Evolutionary conservation across 768 basidiomycete genomes (phyloP).

Genomic region (Mycena kentingensis): DNA sequence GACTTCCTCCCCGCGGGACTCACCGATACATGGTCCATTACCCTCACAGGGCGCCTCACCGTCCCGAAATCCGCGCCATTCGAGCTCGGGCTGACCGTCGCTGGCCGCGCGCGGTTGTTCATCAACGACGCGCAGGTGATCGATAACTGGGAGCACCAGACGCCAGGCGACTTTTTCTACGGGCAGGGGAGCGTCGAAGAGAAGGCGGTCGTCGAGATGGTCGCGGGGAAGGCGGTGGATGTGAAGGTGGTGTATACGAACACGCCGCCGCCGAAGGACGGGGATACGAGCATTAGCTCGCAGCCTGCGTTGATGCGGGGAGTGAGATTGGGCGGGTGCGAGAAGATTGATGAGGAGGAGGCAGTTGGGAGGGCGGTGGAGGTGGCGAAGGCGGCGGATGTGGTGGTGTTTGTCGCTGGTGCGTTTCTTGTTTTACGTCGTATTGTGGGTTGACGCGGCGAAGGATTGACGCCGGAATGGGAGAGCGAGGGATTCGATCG

Average conservation of each 20-base stretch:
- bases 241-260: conserved; percentile 69
- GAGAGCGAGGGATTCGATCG: conserved; percentile 78
- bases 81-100: conserved; percentile 65
- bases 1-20: conserved; percentile 65
- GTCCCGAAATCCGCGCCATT: conserved; percentile 51
- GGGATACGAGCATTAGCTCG: conserved; percentile 46
- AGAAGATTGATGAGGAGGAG: conserved; percentile 57
- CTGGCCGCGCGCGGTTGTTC: conserved; percentile 66
- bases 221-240: conserved; percentile 48
- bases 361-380: conserved; percentile 59
- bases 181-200: conserved; percentile 69
- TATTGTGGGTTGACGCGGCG: not conserved
- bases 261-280: conserved; percentile 49
- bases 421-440: not conserved
- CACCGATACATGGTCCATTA: conserved; percentile 55
- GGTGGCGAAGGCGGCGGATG: conserved; percentile 55
- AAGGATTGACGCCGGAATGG: conserved; percentile 65
- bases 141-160: conserved; percentile 73
- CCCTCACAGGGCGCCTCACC: conserved; percentile 53
- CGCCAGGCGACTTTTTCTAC: conserved; percentile 70
- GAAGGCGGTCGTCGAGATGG: conserved; percentile 50
- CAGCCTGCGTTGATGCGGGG: conserved; percentile 73
- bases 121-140: conserved; percentile 59
- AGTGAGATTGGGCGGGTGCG: conserved; percentile 70
- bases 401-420: conserved; percentile 57